phyloP scores from a whole-genome alignment of 495 filamentous ascomycete species.

The Rusavskia elegans region DNA sequence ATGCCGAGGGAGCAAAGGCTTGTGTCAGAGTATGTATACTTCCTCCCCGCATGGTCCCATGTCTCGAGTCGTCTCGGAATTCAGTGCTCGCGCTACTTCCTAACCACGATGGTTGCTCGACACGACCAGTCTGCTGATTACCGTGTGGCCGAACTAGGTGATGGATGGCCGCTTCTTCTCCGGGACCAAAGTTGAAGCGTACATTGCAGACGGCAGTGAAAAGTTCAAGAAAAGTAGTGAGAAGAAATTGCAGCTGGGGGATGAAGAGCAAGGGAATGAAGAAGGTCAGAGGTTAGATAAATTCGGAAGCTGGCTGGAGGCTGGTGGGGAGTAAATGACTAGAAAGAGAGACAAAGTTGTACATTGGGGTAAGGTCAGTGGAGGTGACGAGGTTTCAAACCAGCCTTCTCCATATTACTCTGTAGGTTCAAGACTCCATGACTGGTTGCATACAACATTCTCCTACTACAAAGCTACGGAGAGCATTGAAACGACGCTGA shows the following conservation, averaged over 20 bases:
- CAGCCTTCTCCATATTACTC: too few species aligned
- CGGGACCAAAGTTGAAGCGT: slow-evolving; percentile 58
- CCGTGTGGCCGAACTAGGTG: slow-evolving; percentile 17
- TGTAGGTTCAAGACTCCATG: too few species aligned
- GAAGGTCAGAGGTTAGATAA: slow-evolving; percentile 32
- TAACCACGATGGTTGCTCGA: too few species aligned
- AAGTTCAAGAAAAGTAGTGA: slow-evolving; percentile 54
- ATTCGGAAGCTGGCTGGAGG: slow-evolving; percentile 41
- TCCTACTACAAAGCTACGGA: too few species aligned
- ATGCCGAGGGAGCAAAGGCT: slow-evolving; percentile 49
- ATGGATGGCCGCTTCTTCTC: slow-evolving; percentile 77
- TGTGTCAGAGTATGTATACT: slow-evolving; percentile 43
- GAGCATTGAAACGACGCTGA: too few species aligned
- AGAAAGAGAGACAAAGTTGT: not conserved
- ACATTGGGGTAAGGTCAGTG: too few species aligned
- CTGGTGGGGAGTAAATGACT: not conserved
- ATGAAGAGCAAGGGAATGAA: slow-evolving; percentile 29
- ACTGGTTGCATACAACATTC: too few species aligned
- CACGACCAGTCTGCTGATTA: too few species aligned
- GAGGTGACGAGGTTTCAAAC: too few species aligned
- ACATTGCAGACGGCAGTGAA: slow-evolving; percentile 58
- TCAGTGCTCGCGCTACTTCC: too few species aligned
- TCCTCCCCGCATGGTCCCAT: not conserved
- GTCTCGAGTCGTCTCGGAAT: too few species aligned
- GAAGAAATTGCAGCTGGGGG: slow-evolving; percentile 26